phyloP scores from a whole-genome alignment of 1,284 basidiomycete species.

The Rhodotorula sp. region DNA sequence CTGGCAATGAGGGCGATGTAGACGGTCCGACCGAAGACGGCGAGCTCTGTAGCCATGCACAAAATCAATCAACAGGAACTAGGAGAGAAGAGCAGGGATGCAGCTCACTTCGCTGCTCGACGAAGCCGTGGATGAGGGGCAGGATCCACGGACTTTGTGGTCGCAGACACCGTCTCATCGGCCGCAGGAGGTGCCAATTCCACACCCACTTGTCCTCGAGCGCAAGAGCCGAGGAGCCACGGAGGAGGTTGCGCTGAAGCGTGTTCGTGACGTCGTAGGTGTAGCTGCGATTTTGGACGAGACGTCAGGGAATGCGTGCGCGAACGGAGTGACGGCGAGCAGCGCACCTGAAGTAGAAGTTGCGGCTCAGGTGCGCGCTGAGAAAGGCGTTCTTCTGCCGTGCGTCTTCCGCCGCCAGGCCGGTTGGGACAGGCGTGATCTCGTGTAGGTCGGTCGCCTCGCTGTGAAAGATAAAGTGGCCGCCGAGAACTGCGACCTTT shows the following conservation, averaged over 20 bases:
- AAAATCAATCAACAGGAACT: not conserved
- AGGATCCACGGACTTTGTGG: conserved; percentile 79
- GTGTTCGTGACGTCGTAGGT: conserved; percentile 97
- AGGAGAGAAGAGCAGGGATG: conserved; percentile 34
- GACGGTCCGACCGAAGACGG: conserved; percentile 83
- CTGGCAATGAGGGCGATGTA: conserved; percentile 94
- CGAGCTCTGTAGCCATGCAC: conserved; percentile 65
- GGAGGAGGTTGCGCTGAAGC: conserved; percentile 87
- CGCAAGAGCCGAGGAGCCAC: conserved; percentile 7
- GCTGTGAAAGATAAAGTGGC: conserved; percentile 96
- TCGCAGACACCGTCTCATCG: conserved; percentile 56
- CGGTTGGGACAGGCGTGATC: conserved; percentile 49
- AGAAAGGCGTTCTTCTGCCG: conserved; percentile 86
- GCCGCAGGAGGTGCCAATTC: conserved; percentile 88
- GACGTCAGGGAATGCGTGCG: not conserved
- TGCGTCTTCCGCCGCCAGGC: conserved; percentile 41
- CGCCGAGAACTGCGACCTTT: conserved; percentile 89
- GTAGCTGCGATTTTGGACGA: conserved; percentile 60
- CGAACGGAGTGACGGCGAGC: no score
- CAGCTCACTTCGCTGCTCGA: conserved; percentile 91
- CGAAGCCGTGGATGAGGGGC: conserved; percentile 91
- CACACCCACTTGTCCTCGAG: conserved; percentile 90
- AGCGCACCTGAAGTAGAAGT: conserved; percentile 93
- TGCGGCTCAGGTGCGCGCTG: conserved; percentile 96
- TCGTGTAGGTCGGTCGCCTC: conserved; percentile 86